Evolutionary conservation across 805 yeast species (phyloP).

Genomic region (Cyberlindnera veronae): DNA sequence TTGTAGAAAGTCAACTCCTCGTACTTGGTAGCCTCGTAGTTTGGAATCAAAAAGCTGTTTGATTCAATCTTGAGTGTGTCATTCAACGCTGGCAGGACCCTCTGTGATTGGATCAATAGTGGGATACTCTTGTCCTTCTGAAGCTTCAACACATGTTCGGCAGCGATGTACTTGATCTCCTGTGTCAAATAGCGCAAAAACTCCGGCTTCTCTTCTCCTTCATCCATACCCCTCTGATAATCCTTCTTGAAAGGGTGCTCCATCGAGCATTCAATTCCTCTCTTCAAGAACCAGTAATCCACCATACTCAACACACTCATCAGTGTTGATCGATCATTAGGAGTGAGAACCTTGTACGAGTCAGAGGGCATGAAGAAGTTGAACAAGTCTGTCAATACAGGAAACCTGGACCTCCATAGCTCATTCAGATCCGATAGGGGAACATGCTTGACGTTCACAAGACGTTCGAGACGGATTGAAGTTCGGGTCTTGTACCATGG

Average conservation of each 20-base stretch:
- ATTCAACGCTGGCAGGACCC: constrained; percentile 2
- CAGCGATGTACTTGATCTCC: constrained; percentile 14
- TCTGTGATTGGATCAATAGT: constrained; percentile 8
- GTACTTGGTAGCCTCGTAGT: constrained; percentile 14
- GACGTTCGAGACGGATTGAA: constrained; percentile 11
- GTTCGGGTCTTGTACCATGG: constrained; percentile 15
- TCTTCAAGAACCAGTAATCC: constrained; percentile 17
- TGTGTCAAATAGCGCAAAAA: constrained; percentile 10
- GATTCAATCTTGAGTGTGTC: constrained; percentile 11
- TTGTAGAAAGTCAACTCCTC: constrained; percentile 16
- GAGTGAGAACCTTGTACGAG: constrained; percentile 5
- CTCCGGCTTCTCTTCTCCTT: not conserved
- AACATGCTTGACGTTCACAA: constrained; percentile 11
- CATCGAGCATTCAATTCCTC: constrained; percentile 13
- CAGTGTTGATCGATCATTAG: constrained; percentile 7
- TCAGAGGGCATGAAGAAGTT: constrained; percentile 15
- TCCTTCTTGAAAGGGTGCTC: constrained; percentile 10
- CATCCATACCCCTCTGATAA: not conserved
- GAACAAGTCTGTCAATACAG: constrained; percentile 16
- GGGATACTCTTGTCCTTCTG: constrained; percentile 2
- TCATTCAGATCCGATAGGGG: constrained; percentile 15
- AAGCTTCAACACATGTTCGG: constrained; percentile 11
- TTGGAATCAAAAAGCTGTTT: constrained; percentile 11
- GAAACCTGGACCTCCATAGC: constrained; percentile 17
- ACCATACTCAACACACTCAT: constrained; percentile 13